Base-by-base conservation (phyloP, 352 stramenopile genomes). In the Phytophthora kernoviae region DNA sequence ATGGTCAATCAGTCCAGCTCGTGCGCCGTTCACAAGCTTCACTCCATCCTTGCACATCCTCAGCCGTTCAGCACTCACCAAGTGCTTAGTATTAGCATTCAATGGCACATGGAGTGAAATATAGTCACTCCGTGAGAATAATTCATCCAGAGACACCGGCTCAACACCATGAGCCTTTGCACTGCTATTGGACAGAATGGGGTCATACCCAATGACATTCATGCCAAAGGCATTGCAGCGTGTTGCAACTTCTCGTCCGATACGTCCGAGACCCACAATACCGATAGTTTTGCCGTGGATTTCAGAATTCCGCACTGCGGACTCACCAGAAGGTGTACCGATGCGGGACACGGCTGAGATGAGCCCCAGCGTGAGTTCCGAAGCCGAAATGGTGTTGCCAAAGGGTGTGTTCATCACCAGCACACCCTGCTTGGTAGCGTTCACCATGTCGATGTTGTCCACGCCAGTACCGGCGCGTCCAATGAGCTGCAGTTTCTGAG, bases 341-440 rank as follows among this genome's bases (percentile, higher is more conserved):
- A 79, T 33, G 4, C 68, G 62, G 20, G 84, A 93, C n/a, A 93
- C 78, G 5, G 74, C 65, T 7, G 97, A 69, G 53, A 98, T 87
- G 39, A 97, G 84, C 14, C 91, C 95, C 20, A 99, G 59, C 11
- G 97, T 94, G 58, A 98, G 81, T 73, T 99, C 96, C 1, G 97
- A 97, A 18, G 96, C 93, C 26, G 93, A 96, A 54, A 98, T 91
- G 40, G 94, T 97, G 83, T 98, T 98, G 24, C 94, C 96, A 36
- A 91, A 93, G 7, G 96, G 96, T 39, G 96, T 98, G 74, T 99
- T 98, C 67, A 99, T 96, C 45, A 99, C 96, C 40, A 98, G 83
- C 59, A 98, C 96, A 52, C 96, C 83, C 49, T 92, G 77, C 58
- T 91, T 92, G 17, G 93, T 98, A 39, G 93, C 90, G 52, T 80